phyloP scores from a whole-genome alignment of 2,329 filamentous ascomycete species.

The Phaeosphaeriaceae sp. region DNA sequence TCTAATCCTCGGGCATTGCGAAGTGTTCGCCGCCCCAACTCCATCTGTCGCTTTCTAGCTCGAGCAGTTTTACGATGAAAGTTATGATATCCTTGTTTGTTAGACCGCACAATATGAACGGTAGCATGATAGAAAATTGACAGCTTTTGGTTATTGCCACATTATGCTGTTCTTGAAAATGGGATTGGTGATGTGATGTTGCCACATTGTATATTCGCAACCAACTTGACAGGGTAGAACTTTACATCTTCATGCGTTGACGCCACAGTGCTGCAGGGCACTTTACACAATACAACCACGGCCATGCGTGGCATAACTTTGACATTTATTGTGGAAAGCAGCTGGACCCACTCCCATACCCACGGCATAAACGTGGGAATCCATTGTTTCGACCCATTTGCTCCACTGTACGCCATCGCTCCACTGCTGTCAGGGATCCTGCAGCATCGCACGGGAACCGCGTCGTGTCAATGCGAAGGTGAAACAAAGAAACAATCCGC shows the following conservation, averaged over 20 bases:
- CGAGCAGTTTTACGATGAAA: constrained; percentile 1
- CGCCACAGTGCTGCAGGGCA: not conserved
- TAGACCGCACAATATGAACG: not conserved
- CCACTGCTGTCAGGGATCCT: not conserved
- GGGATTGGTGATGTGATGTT: too few relatives aligned
- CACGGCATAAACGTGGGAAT: not conserved
- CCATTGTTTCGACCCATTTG: not conserved
- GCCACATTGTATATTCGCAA: not conserved
- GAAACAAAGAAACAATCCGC: not conserved
- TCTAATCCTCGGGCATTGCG: constrained; percentile 17
- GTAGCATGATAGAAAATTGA: not conserved
- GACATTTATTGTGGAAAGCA: not conserved
- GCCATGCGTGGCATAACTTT: not conserved
- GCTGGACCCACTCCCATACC: not conserved
- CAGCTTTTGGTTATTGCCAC: not conserved
- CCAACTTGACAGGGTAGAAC: not conserved
- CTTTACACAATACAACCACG: not conserved
- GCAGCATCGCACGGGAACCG: not conserved
- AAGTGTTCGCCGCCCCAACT: constrained; percentile 27
- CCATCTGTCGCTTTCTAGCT: constrained; percentile 11
- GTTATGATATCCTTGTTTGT: constrained; percentile 9
- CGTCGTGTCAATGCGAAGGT: not conserved
- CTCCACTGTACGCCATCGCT: too few relatives aligned
- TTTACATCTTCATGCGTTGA: not conserved
- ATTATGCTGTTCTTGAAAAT: not conserved